Base-by-base conservation (phyloP, 202 grass and related monocot species). In the Sporobolus alterniflorus region DNA sequence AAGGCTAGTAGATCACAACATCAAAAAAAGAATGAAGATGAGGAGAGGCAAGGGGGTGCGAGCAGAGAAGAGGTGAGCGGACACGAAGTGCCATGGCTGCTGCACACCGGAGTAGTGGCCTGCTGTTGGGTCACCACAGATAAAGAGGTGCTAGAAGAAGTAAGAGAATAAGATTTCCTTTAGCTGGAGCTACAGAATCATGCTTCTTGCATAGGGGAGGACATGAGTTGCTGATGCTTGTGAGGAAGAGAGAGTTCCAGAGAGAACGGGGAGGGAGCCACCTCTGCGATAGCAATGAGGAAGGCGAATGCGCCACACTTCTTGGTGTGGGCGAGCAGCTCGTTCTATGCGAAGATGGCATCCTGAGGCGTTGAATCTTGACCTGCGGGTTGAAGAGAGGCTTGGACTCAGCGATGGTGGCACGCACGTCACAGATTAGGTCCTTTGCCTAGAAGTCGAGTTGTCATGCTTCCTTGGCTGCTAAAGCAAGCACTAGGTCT, bases 331-430 rank as follows among this genome's bases (percentile, higher is more conserved):
- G 89, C 89, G 51, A 99, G 91, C 70, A 94, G 88, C 87, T 99
- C 96, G 49, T 99, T 96, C 39, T 67, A 89, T 31, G 87, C 91
- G 80, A 99, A 99, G 73, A 99, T 99, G 42, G 93, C 81, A 74
- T 99, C 97, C 79, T 99, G 65, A 99, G 97, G 57, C 85, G 79
- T 83, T 99, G 93, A 85, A 99, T 96, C 88, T 99, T 99, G 74
- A 99, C 87, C 83, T 99, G 97, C 75, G 89, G 89, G 86, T 99
- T 91, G 90, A 99, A 99, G 11, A 91, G 86, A 25, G 90, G 91
- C 83, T 99, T 99, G 13, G 96, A 89, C 26, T 82, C 85, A 22
- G 89, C 75, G 76, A 99, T 94, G 60, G 94, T 87, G 22, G 76
- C 75, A 51, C 96, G 91, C 56, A 91, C 80, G 20, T 89, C 89